Evolutionary conservation across 2,329 filamentous ascomycete genomes (phyloP).

Genomic region (Aspergillus awamori): DNA sequence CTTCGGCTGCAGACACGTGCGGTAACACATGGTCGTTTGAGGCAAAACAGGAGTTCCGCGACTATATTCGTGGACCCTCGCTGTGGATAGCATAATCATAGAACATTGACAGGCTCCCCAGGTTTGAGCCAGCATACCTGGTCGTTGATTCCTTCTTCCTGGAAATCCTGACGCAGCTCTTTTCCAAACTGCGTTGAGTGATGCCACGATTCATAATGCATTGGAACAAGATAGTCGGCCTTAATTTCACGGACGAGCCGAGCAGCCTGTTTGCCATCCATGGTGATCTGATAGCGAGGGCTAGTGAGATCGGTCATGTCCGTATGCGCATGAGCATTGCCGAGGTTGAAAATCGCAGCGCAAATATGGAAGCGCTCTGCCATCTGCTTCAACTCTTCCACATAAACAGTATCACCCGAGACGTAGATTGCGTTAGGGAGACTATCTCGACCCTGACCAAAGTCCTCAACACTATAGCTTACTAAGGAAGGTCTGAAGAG

Average conservation of each 20-base stretch:
- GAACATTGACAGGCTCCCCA: constrained; percentile 21
- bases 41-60: no score
- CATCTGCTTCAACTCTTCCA: constrained; percentile 45
- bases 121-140: constrained; percentile 42
- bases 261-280: constrained; percentile 49
- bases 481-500: no score
- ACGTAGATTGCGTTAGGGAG: constrained; percentile 54
- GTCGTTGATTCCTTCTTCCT: constrained; percentile 38
- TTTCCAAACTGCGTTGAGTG: constrained; percentile 47
- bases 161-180: constrained; percentile 36
- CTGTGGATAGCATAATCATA: not conserved
- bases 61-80: no score
- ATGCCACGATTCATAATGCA: constrained; percentile 54
- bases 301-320: constrained; percentile 19
- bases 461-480: constrained; percentile 25
- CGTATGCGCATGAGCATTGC: constrained; percentile 32
- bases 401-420: constrained; percentile 54
- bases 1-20: no score
- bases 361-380: constrained; percentile 41
- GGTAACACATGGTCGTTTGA: no score
- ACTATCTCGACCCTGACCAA: constrained; percentile 42
- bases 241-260: constrained; percentile 43
- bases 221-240: constrained; percentile 49
- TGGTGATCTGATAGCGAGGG: constrained; percentile 43
- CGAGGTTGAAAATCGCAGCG: constrained; percentile 48